A percentile compares a stretch with the other conserved stretches of the same genome.
Conservation (phyloP, 352 stramenopile genomes). For the Phytophthora nicotianae region DNA sequence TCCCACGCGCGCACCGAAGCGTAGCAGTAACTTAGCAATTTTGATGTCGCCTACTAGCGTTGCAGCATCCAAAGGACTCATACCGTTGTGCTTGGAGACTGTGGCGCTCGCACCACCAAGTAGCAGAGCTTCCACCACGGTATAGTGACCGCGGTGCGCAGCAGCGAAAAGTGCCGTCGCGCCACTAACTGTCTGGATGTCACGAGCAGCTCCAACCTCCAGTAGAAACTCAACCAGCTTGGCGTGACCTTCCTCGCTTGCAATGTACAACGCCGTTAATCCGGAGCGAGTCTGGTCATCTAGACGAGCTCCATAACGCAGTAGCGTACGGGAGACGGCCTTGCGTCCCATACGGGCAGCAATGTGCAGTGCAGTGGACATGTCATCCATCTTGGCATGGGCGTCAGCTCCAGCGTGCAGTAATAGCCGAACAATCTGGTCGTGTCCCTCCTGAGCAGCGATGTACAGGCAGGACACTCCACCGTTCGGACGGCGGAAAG, state of each 20-base stretch:
- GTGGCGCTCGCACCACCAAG: conserved; percentile 54
- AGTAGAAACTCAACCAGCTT: conserved; percentile 70
- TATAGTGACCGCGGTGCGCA: conserved; percentile 70
- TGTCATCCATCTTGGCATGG: conserved; percentile 76
- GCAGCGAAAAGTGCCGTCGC: conserved; percentile 79
- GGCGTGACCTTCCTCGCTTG: conserved; percentile 81
- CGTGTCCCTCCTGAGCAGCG: conserved; percentile 79
- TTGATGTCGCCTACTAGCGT: conserved; percentile 67
- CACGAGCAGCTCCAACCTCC: conserved; percentile 35
- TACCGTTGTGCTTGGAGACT: conserved; percentile 75
- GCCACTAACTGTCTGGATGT: conserved; percentile 60
- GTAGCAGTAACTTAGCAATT: conserved; percentile 61
- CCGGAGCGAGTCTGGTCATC: conserved; percentile 82
- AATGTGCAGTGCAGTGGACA: conserved; percentile 80
- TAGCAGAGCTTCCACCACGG: conserved; percentile 64
- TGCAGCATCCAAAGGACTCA: conserved; percentile 73
- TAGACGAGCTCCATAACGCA: conserved; percentile 55
- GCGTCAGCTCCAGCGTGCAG: conserved; percentile 55
- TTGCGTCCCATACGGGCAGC: conserved; percentile 80
- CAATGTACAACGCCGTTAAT: conserved; percentile 81
- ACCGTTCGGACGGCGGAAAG: conserved; percentile 62
- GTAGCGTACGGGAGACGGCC: conserved; percentile 51
- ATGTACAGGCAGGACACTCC: conserved; percentile 84
- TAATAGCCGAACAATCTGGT: conserved; percentile 61
- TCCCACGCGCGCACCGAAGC: conserved; percentile 67